phyloP scores from a whole-genome alignment of 495 filamentous ascomycete genomes.

The Aspergillus steynii region DNA sequence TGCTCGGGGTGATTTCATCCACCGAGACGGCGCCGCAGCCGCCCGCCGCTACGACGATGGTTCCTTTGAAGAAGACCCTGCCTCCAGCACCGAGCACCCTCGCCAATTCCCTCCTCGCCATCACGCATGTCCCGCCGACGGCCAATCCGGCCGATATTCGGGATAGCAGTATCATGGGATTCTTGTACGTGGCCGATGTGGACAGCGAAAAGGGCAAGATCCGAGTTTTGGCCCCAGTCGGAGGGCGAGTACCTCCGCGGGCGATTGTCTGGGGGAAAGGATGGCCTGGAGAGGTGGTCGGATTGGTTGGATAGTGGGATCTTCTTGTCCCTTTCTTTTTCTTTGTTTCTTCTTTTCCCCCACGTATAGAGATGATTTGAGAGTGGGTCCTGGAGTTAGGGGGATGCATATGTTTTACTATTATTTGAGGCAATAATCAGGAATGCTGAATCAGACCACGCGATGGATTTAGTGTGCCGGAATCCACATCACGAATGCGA shows the following conservation, averaged over 20 bases:
- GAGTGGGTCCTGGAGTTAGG: not conserved
- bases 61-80: constrained; percentile 38
- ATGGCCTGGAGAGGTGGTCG: constrained; percentile 53
- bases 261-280: constrained; percentile 68
- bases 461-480: not conserved
- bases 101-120: constrained; percentile 70
- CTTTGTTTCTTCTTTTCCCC: not conserved
- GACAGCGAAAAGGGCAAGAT: constrained; percentile 82
- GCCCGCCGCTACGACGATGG: constrained; percentile 14
- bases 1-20: constrained; percentile 5
- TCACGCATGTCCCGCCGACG: constrained; percentile 68
- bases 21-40: constrained; percentile 10
- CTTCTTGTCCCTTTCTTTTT: not conserved
- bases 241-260: constrained; percentile 71
- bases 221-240: constrained; percentile 77
- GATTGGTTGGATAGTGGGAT: constrained; percentile 43
- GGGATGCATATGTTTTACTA: not conserved
- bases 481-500: not conserved
- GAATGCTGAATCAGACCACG: not conserved
- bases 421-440: not conserved
- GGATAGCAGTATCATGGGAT: constrained; percentile 86
- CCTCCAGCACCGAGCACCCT: constrained; percentile 34
- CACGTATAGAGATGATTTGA: not conserved
- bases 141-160: constrained; percentile 71
- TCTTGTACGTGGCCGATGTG: constrained; percentile 86